Conservation (phyloP, 2,329 filamentous ascomycete species). For the Pseudocercospora fuligena region DNA sequence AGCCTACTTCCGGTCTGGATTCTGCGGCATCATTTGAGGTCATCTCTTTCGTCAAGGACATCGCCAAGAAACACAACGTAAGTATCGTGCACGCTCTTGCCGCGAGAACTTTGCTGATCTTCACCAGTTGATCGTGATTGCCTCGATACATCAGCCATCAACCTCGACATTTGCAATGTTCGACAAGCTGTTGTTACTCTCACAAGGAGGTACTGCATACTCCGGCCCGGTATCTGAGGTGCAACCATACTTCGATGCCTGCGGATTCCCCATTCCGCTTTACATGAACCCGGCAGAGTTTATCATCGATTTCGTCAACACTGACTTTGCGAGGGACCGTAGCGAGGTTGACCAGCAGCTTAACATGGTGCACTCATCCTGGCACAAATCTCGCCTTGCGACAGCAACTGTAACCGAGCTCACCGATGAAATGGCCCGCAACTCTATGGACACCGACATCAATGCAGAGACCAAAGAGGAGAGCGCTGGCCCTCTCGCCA, state of each 20-base stretch:
- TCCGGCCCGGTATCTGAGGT: conserved; percentile 67
- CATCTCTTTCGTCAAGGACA: conserved; percentile 70
- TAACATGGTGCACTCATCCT: conserved; percentile 59
- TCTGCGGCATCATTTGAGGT: conserved; percentile 78
- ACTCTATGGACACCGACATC: conserved; percentile 40
- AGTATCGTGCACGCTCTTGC: conserved; percentile 28
- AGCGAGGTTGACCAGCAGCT: conserved; percentile 56
- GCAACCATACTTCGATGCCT: conserved; percentile 65
- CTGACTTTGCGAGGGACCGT: conserved; percentile 67
- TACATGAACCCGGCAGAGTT: conserved; percentile 82
- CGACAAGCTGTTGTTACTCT: conserved; percentile 77
- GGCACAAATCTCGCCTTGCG: conserved; percentile 56
- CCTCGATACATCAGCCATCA: conserved; percentile 85
- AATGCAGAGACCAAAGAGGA: conserved; percentile 36
- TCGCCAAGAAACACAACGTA: conserved; percentile 70
- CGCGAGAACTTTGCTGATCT: background rate
- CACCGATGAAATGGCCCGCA: conserved; percentile 43
- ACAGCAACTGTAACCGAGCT: conserved; percentile 41
- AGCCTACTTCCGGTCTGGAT: conserved; percentile 83
- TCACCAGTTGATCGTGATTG: conserved; percentile 72
- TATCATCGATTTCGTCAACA: conserved; percentile 77
- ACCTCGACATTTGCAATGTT: conserved; percentile 79
- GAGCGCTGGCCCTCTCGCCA: conserved; percentile 52
- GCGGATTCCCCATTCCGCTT: conserved; percentile 67
- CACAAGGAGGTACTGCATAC: conserved; percentile 72